These are phyloP conservation scores for Paralagenidium karlingii DNA, from an alignment of 352 stramenopile species.

Conservation along the genomic window DNA sequence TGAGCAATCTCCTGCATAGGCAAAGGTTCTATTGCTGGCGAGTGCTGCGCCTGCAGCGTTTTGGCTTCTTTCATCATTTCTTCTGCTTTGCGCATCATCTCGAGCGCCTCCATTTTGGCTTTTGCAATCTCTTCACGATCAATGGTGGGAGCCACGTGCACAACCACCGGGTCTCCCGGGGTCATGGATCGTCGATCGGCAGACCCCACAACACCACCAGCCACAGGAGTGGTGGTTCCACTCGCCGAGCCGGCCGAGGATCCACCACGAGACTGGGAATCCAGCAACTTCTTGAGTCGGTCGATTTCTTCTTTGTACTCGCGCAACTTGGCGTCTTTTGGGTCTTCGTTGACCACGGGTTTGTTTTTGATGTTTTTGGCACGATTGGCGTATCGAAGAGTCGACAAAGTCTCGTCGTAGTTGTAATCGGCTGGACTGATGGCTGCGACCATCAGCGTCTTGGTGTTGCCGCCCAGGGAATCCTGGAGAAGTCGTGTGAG, in stretches of 20 bases:
- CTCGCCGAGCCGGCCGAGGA: slow-evolving; percentile 13
- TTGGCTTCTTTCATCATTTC: slow-evolving; percentile 68
- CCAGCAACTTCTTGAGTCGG: slow-evolving; percentile 71
- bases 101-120: slow-evolving; percentile 44
- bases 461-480: slow-evolving; percentile 90
- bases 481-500: slow-evolving; percentile 87
- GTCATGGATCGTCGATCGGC: neutral
- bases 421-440: slow-evolving; percentile 92
- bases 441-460: slow-evolving; percentile 94
- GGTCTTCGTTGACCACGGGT: slow-evolving; percentile 91
- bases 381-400: slow-evolving; percentile 92
- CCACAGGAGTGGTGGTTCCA: slow-evolving; percentile 21
- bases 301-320: slow-evolving; percentile 87
- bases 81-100: slow-evolving; percentile 55
- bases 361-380: slow-evolving; percentile 98
- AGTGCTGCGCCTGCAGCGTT: slow-evolving; percentile 17
- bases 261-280: slow-evolving; percentile 33
- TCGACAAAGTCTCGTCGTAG: slow-evolving; percentile 93
- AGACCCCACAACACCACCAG: slow-evolving; percentile 6
- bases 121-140: slow-evolving; percentile 54
- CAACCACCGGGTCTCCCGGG: too few relatives aligned
- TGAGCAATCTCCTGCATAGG: too few relatives aligned
- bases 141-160: slow-evolving; percentile 9
- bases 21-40: too few relatives aligned
- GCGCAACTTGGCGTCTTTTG: slow-evolving; percentile 83